Evolutionary conservation across 352 stramenopile species (phyloP), one percentile per base, ranked within the genome.

Genomic region (Elongisporangium anandrum): DNA sequence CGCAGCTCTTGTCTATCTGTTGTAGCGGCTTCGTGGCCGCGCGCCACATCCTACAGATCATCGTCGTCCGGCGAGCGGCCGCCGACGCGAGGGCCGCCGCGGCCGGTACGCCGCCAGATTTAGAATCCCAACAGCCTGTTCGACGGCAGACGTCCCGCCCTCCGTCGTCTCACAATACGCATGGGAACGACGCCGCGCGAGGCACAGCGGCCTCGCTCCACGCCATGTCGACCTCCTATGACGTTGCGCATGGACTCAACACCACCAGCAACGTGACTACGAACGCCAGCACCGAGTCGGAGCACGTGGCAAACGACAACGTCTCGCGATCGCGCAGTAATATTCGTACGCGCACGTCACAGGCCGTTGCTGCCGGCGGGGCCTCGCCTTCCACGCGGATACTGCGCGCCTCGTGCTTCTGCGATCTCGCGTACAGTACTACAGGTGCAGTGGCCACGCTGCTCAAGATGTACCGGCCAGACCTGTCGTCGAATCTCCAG

Each of bases 351-450:
- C 69, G 77, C 47, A 66, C 73, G 19, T 62, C 57, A 26, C 69
- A 79, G 57, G 66, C 72, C 56, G 68, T 68, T 48, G 19, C 50
- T 4, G 59, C 61, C 0, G 56, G 70, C 0, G 60, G 73, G 29
- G 76, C 84, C 6, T 85, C 82, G 2, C 75, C 84, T 9, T 75
- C 80, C 0, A 88, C 82, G 9, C 66, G 78, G 3, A 89, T 92
- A 48, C 56, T 92, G 55, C 76, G 82, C 45, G 82, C 80, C 9
- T 79, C 82, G 56, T 92, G 82, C 57, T 64, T 86, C n/a, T 85
- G 76, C 5, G 84, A 94, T 56, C 71, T 90, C 21, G 57, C 75
- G 52, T 92, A 92, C 64, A 90, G 78, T 3, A 19, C 85, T n/a
- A 82, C 80, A 0, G 84, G 84, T 15, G 68, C 69, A 0, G 63